phyloP scores from a whole-genome alignment of 768 basidiomycete species.

The Tulasnella sp. region DNA sequence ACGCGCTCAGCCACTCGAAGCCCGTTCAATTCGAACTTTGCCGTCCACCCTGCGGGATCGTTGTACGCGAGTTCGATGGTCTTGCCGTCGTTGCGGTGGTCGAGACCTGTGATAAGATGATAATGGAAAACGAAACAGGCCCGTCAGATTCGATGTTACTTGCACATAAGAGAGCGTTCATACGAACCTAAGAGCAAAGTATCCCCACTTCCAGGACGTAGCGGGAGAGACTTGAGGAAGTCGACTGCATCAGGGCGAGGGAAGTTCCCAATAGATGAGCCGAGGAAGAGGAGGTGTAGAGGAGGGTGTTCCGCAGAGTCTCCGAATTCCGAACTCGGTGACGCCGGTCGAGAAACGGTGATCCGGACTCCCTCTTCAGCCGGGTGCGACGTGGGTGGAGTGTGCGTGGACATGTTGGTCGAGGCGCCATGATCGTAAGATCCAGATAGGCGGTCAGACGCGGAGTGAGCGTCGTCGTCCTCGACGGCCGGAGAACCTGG shows the following conservation, averaged over 20 bases:
- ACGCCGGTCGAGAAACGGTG: conserved; percentile 13
- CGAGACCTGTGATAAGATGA: conserved; percentile 47
- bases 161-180: too few relatives aligned
- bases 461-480: neutral
- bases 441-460: neutral
- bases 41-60: conserved; percentile 68
- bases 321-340: neutral
- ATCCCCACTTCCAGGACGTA: conserved; percentile 47
- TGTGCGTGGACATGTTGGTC: conserved; percentile 6
- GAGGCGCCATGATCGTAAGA: neutral
- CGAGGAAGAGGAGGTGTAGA: conserved; percentile 84
- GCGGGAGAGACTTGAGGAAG: conserved; percentile 75
- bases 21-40: conserved; percentile 81
- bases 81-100: conserved; percentile 68
- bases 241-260: conserved; percentile 57
- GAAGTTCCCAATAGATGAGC: conserved; percentile 92
- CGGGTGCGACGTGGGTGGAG: conserved; percentile 14
- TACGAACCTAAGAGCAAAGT: conserved; percentile 34
- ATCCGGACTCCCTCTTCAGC: conserved; percentile 1
- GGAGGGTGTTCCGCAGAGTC: conserved; percentile 37
- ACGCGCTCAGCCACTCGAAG: conserved; percentile 62
- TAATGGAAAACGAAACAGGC: too few relatives aligned
- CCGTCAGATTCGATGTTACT: too few relatives aligned
- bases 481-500: conserved; percentile 6
- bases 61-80: conserved; percentile 84